These are phyloP conservation scores for Trichoderma virens DNA, from an alignment of 495 filamentous ascomycete species.

Conservation along the genomic window DNA sequence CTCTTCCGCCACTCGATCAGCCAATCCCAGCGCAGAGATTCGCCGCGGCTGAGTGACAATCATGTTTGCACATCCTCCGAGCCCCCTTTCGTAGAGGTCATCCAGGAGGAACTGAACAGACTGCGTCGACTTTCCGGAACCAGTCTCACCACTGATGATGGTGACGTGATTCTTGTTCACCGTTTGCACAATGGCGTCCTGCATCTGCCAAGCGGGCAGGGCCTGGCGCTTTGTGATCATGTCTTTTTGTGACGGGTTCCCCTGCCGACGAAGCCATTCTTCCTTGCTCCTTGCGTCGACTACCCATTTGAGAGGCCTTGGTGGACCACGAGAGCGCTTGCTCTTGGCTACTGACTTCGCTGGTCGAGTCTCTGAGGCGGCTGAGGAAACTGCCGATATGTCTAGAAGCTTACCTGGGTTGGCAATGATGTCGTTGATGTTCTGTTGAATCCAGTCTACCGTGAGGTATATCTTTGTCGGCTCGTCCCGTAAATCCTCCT, in stretches of 20 bases:
- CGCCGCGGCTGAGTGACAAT: slow-evolving; percentile 92
- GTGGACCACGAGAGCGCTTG: slow-evolving; percentile 38
- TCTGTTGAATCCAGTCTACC: slow-evolving; percentile 79
- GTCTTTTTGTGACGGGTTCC: slow-evolving; percentile 52
- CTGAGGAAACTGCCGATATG: slow-evolving; percentile 61
- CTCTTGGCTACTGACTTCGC: slow-evolving; percentile 17
- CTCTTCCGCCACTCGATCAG: slow-evolving; percentile 90
- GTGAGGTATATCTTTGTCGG: slow-evolving; percentile 81
- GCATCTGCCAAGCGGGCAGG: slow-evolving; percentile 83
- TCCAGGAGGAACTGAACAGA: slow-evolving; percentile 94
- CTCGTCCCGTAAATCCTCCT: slow-evolving; percentile 62
- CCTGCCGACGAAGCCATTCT: slow-evolving; percentile 38
- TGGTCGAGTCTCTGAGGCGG: slow-evolving; percentile 41
- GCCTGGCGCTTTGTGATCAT: slow-evolving; percentile 62
- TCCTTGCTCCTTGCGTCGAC: slow-evolving; percentile 33
- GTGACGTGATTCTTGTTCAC: slow-evolving; percentile 74
- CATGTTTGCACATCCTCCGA: slow-evolving; percentile 79
- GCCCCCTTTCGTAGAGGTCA: slow-evolving; percentile 68
- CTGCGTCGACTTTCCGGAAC: slow-evolving; percentile 94
- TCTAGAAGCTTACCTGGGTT: slow-evolving; percentile 75
- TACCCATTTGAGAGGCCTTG: slow-evolving; percentile 41
- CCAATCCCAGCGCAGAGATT: slow-evolving; percentile 89
- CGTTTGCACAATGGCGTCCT: slow-evolving; percentile 63
- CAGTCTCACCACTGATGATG: slow-evolving; percentile 95
- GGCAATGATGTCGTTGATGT: slow-evolving; percentile 67